A percentile compares a stretch with the other conserved stretches of the same genome.
These are phyloP conservation scores for Acorus gramineus DNA, from an alignment of 106 monocot species.

Conservation along the genomic window DNA sequence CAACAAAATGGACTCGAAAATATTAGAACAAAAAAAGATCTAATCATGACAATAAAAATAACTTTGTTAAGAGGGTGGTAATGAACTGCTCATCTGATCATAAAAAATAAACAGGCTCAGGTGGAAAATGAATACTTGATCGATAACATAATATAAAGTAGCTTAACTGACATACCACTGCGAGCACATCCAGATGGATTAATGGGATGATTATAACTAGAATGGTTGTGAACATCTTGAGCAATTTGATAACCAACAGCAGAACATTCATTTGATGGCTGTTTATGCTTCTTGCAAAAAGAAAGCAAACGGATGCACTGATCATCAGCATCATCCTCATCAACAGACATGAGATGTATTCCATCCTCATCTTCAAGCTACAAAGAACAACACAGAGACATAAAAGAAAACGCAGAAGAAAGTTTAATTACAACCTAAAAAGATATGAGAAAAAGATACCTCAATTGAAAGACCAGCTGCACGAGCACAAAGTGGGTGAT, in stretches of 20 bases:
- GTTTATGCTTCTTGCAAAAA: constrained; percentile 90
- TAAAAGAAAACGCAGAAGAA: not conserved
- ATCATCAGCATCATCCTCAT: constrained; percentile 60
- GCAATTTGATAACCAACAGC: constrained; percentile 23
- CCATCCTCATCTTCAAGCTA: constrained; percentile 88
- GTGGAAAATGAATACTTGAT: no score
- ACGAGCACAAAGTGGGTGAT: constrained; percentile 99
- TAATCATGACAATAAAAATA: not conserved
- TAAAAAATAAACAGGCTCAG: no score
- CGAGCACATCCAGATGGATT: constrained; percentile 91
- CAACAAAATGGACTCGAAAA: no score
- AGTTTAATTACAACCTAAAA: constrained; percentile 4
- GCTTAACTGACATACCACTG: constrained; percentile 34
- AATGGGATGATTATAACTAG: constrained; percentile 22
- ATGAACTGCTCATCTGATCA: not conserved
- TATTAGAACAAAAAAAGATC: not conserved
- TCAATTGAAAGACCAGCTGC: constrained; percentile 97
- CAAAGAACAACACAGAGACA: constrained; percentile 2
- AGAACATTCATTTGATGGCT: constrained; percentile 45
- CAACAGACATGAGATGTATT: constrained; percentile 64
- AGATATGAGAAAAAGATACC: constrained; percentile 25
- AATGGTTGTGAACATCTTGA: constrained; percentile 21
- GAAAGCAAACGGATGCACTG: constrained; percentile 83
- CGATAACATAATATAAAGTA: not conserved
- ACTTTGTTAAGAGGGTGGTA: not conserved